Base-by-base conservation (phyloP, 768 basidiomycete species). In the Porphyrellus cyaneotinctus region DNA sequence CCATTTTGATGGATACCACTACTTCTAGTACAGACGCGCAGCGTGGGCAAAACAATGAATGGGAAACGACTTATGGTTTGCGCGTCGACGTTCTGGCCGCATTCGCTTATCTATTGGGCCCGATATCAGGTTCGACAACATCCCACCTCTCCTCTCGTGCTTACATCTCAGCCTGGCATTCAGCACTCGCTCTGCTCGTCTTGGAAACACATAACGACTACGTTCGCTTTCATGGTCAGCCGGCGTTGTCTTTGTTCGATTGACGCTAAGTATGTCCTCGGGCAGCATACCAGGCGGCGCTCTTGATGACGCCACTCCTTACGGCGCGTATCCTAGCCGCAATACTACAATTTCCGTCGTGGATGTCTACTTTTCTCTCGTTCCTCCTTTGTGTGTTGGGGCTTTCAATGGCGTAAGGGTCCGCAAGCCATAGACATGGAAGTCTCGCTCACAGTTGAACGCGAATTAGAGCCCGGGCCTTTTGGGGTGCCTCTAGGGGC, bases 191-290 rank as follows among this genome's bases (percentile, higher is more conserved):
- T 1, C 67, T 89, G 30, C 75, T 91, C 11, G 76, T 88, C n/a
- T 56, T 83, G n/a, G 88, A 91, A 69, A 91, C 83, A 11, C 78
- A 80, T 54, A 87, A 86, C 60, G 84, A 89, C 67, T 85, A 81
- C 56, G 81, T 89, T 52, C 82, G 88, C 48, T 90, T 89, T 65
- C 87, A 88, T 64, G 85, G 87, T 87, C 47, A 61, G 79, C 63
- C 15, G 32, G 48, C 33, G 8, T n/a, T 24, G 38, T 47, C 41
- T 28, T 41, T 49, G 30, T 33, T 49, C 45, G 48, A 44, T 58
- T 43, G 47, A 4, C 28, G 36, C 48, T 49, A 47, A 42, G 49
- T 43, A n/a, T 56, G 45, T 48, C 49, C 33, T 18, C 43, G 30
- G 54, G 20, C 63, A 91, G 89, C 86, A 28, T 90, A 90, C 63